Evolutionary conservation across 306 rosid species (phyloP), one percentile per base, ranked within the genome.

Genomic region (Geum urbanum): DNA sequence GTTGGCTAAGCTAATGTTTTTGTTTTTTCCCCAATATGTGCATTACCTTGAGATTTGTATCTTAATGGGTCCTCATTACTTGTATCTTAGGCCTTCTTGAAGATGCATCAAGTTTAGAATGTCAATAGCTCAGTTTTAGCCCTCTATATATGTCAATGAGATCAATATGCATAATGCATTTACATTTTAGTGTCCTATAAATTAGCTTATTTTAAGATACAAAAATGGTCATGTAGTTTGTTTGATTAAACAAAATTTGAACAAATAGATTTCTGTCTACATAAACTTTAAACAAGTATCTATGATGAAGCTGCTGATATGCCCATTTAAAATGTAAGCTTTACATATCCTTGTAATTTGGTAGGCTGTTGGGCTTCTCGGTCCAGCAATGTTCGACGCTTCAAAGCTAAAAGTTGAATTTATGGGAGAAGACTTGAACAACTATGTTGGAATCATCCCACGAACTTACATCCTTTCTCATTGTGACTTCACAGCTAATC

Each of bases 401-500:
- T 88, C 98, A 47, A 92, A 92, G 79, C 86, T 92, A 61, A 86
- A 88, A 86, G 98, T 92, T 62, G 89, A 84, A 50, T 78, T 62
- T 72, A 69, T 83, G 75, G 86, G 85, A 77, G 89, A 84, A 69
- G 79, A 81, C 67, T 77, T 86, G 68, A 80, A 78, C 51, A 80
- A 76, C 71, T 80, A 75, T 75, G 76, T 85, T 46, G 87, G 86
- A 73, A 79, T 92, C 72, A 83, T 86, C 79, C 98, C 98, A 9
- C 86, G 98, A 86, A 88, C 97, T 63, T 90, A 92, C 82, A 88
- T 92, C 44, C 83, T 92, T 7, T 92, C 98, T 43, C 98, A 92
- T 54, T 92, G 98, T 59, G 98, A 92, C 84, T 90, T 90, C 66
- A 92, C 97, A 39, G 98, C 98, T 74, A 90, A 92, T 76, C 80